These are phyloP conservation scores for Tricholoma saponaceum DNA, from an alignment of 768 basidiomycete genomes.

Conservation along the genomic window DNA sequence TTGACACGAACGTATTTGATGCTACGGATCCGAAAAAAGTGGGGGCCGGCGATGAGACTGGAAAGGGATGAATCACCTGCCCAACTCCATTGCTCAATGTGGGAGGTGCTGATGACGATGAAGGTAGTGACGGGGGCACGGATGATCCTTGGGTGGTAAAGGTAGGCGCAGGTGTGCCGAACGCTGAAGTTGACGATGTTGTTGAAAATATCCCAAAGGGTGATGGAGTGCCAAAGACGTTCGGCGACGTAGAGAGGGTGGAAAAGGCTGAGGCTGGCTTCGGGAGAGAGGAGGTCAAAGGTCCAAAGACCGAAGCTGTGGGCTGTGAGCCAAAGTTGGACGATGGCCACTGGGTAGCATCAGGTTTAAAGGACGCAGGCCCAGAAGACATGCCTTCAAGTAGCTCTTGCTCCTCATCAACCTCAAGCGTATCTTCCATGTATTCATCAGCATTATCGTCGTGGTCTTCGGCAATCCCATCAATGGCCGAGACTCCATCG, in stretches of 20 bases:
- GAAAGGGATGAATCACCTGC: background rate
- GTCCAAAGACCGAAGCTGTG: slow-evolving; percentile 8
- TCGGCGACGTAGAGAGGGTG: slow-evolving; percentile 32
- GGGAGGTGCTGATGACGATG: background rate
- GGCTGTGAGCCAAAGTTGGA: slow-evolving; percentile 1
- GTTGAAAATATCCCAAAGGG: slow-evolving; percentile 29
- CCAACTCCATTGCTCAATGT: background rate
- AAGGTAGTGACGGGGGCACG: slow-evolving; percentile 13
- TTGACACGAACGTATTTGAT: background rate
- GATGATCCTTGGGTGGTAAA: slow-evolving; percentile 10
- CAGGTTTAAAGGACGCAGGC: slow-evolving; percentile 15
- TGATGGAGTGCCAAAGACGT: slow-evolving; percentile 31
- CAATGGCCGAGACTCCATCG: slow-evolving; percentile 46
- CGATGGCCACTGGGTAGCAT: slow-evolving; percentile 15
- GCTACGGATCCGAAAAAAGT: background rate
- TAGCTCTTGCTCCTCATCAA: slow-evolving; percentile 17
- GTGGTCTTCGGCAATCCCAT: slow-evolving; percentile 14
- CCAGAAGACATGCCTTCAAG: background rate
- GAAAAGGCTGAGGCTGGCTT: slow-evolving; percentile 34
- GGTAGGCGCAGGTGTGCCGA: slow-evolving; percentile 15
- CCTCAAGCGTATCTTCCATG: slow-evolving; percentile 17
- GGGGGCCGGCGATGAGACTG: background rate
- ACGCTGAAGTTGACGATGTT: slow-evolving; percentile 10
- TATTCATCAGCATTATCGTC: slow-evolving; percentile 21
- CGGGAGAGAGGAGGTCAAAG: slow-evolving; percentile 15